Base-by-base conservation (phyloP, 176 grass and related monocot species). In the Panicum miliaceum region DNA sequence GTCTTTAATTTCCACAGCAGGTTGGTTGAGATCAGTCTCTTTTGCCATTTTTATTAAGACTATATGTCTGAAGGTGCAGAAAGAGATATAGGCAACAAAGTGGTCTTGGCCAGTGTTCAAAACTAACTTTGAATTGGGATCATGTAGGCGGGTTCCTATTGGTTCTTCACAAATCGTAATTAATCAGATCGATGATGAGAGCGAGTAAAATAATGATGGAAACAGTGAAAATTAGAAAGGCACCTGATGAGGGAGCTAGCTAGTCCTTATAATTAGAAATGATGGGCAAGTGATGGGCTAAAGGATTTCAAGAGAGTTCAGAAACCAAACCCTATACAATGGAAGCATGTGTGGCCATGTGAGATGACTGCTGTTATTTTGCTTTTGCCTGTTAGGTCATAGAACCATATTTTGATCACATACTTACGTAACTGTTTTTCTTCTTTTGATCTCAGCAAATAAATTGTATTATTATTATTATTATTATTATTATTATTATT, bases 201-300 rank as follows among this genome's bases (percentile, higher is more conserved):
- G n/a, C n/a, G n/a, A n/a, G 26, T 25, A 25, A 32, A 32, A 32
- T 32, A 32, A 32, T 32, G 29, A 32, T 32, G 45, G 34, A 58
- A 66, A 20, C 41, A 66, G 43, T 50, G 5, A 26, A 37, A 80
- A 77, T 26, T 54, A 52, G 2, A 0, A 48, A 12, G 26, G 51
- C 46, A 73, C 54, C 51, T 75, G 51, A 76, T 51, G 34, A 41
- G 41, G 1, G 2, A 42, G 32, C 15, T 37, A 32, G 37, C 66
- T 69, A 56, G 34, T 76, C 53, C 73, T 76, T 76, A 40, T 26
- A 25, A 58, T 6, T 58, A 76, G 22, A 76, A 84, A 76, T 51
- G 68, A 71, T 42, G 82, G 61, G 71, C 71, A 34, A 52, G 72
- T 66, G 9, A 84, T 84, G 82, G 73, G 34, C 57, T 73, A 34